phyloP scores from a whole-genome alignment of 1,284 basidiomycete genomes.

The Takashimella tepidaria region DNA sequence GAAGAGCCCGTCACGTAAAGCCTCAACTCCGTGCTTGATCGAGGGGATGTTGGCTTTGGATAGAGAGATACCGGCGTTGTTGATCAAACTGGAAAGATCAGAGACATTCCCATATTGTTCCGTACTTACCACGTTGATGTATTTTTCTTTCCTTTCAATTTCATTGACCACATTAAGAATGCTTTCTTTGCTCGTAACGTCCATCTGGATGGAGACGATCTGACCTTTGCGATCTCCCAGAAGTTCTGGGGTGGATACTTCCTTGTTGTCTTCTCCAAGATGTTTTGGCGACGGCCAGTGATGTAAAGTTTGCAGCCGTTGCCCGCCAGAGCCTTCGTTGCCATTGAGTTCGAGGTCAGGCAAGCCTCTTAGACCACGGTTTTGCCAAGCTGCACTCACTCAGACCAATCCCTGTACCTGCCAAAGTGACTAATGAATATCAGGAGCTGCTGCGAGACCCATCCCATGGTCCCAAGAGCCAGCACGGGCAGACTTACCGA shows the following conservation, averaged over 20 bases:
- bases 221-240: neutral
- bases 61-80: slow-evolving; percentile 8
- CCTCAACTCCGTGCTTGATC: slow-evolving; percentile 1
- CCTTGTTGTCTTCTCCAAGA: neutral
- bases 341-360: too few species aligned
- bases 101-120: neutral
- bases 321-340: neutral
- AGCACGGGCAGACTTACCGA: neutral
- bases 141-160: neutral
- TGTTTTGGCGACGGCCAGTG: neutral
- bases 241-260: neutral
- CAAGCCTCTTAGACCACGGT: too few species aligned
- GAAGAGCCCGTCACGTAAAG: slow-evolving; percentile 2
- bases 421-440: neutral
- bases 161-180: neutral
- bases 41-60: slow-evolving; percentile 3
- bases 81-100: slow-evolving; percentile 4
- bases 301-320: neutral
- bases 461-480: neutral
- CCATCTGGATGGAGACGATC: neutral
- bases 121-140: neutral
- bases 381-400: too few species aligned
- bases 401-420: neutral
- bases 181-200: neutral
- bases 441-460: too few species aligned